Conservation (phyloP, 306 rosid species). For the Cicer bijugum region DNA sequence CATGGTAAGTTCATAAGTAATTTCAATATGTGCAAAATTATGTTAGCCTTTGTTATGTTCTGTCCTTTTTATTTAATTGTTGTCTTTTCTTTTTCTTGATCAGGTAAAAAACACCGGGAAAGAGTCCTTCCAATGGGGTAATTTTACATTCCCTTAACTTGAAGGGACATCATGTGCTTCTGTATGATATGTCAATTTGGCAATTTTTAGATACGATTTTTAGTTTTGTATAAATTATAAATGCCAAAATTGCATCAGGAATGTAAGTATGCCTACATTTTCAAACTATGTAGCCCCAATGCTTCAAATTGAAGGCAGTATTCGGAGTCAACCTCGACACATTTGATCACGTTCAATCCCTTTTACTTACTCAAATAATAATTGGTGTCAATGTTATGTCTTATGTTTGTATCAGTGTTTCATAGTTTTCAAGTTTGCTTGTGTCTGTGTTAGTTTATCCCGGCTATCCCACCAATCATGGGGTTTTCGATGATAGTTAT, state of each 20-base stretch:
- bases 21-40: not conserved
- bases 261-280: not conserved
- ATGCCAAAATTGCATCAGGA: slow-evolving; percentile 7
- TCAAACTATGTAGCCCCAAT: too few relatives aligned
- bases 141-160: slow-evolving; percentile 27
- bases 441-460: too few relatives aligned
- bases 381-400: too few relatives aligned
- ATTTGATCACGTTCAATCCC: too few relatives aligned
- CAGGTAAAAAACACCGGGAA: slow-evolving; percentile 85
- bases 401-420: too few relatives aligned
- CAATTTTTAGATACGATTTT: not conserved
- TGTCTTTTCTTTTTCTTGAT: not conserved
- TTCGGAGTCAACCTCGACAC: too few relatives aligned
- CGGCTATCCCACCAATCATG: too few relatives aligned
- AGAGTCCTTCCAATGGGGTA: slow-evolving; percentile 91
- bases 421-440: too few relatives aligned
- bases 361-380: too few relatives aligned
- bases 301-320: too few relatives aligned
- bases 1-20: slow-evolving; percentile 60
- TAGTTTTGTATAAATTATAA: not conserved
- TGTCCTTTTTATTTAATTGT: not conserved
- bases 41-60: not conserved
- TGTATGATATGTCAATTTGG: slow-evolving; percentile 6
- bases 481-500: too few relatives aligned
- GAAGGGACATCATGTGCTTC: not conserved